A percentile compares a stretch with the other conserved stretches of the same genome.
phyloP scores from a whole-genome alignment of 2,329 filamentous ascomycete species.

The Cyphellophora europaea region DNA sequence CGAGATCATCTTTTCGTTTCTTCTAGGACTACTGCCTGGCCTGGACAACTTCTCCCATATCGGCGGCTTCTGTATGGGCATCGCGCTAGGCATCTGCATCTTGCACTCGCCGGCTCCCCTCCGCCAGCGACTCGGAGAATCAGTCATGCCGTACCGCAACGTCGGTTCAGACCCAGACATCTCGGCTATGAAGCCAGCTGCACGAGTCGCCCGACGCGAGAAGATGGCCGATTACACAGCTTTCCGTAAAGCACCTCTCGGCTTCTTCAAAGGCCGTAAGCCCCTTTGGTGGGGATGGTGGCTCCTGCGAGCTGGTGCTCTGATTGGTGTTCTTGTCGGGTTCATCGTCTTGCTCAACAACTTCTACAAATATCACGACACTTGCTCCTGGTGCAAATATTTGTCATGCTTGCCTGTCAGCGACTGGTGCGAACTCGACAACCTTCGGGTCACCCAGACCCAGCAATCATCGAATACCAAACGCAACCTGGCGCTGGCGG shows the following conservation, averaged over 20 bases:
- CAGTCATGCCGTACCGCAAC: slow-evolving; percentile 10
- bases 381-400: slow-evolving; percentile 90
- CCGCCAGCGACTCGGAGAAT: slow-evolving; percentile 59
- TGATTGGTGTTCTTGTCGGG: slow-evolving; percentile 71
- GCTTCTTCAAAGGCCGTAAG: slow-evolving; percentile 88
- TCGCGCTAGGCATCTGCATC: slow-evolving; percentile 76
- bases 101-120: slow-evolving; percentile 79
- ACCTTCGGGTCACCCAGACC: slow-evolving; percentile 18
- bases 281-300: slow-evolving; percentile 98
- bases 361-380: slow-evolving; percentile 72
- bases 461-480: slow-evolving; percentile 13
- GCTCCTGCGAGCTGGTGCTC: slow-evolving; percentile 67
- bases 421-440: slow-evolving; percentile 33
- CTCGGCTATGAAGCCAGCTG: slow-evolving; percentile 9
- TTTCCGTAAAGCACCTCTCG: slow-evolving; percentile 43
- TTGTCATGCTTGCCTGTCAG: slow-evolving; percentile 66
- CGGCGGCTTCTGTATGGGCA: slow-evolving; percentile 86
- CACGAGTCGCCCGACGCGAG: slow-evolving; percentile 30
- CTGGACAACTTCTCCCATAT: slow-evolving; percentile 98
- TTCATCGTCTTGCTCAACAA: slow-evolving; percentile 84
- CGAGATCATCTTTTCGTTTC: slow-evolving; percentile 82
- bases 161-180: slow-evolving; percentile 13
- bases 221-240: slow-evolving; percentile 39
- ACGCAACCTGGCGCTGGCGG: neutral
- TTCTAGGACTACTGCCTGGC: slow-evolving; percentile 81